Evolutionary conservation across 2,329 filamentous ascomycete genomes (phyloP).

Genomic region (Trichophyton benhamiae): DNA sequence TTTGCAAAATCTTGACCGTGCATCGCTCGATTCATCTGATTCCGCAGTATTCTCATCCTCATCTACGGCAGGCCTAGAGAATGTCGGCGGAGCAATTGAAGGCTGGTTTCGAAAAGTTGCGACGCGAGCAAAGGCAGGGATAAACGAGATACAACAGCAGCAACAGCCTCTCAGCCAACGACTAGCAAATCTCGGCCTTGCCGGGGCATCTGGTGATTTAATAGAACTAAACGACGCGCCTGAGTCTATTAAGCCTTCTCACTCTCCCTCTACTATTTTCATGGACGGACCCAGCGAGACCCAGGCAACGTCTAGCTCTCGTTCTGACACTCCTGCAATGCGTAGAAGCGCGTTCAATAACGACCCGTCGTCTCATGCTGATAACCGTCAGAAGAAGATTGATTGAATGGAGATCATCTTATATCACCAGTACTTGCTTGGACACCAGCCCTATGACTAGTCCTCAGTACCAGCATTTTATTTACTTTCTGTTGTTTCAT

Average conservation of each 20-base stretch:
- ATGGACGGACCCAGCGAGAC: not conserved
- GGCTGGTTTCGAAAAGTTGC: slow-evolving; percentile 81
- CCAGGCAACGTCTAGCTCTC: not conserved
- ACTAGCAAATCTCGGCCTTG: slow-evolving; percentile 16
- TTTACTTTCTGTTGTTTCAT: not conserved
- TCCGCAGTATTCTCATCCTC: slow-evolving; percentile 23
- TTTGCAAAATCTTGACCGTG: slow-evolving; percentile 11
- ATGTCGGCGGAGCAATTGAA: slow-evolving; percentile 76
- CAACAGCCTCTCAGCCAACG: slow-evolving; percentile 4
- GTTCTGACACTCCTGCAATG: not conserved
- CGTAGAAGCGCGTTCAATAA: not conserved
- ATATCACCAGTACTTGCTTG: not conserved
- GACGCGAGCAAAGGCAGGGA: slow-evolving; percentile 28
- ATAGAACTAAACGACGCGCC: slow-evolving; percentile 33
- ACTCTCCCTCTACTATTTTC: not conserved
- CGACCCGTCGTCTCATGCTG: not conserved
- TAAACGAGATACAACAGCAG: slow-evolving; percentile 32
- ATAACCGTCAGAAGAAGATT: not conserved
- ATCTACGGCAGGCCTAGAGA: slow-evolving; percentile 49
- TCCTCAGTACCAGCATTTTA: not conserved
- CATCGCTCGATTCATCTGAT: slow-evolving; percentile 25
- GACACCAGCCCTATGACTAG: not conserved
- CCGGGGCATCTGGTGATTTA: slow-evolving; percentile 27
- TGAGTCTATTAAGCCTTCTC: slow-evolving; percentile 11
- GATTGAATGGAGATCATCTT: not conserved